Evolutionary conservation across 176 grass and related monocot species (phyloP).

Genomic region (Areca catechu): DNA sequence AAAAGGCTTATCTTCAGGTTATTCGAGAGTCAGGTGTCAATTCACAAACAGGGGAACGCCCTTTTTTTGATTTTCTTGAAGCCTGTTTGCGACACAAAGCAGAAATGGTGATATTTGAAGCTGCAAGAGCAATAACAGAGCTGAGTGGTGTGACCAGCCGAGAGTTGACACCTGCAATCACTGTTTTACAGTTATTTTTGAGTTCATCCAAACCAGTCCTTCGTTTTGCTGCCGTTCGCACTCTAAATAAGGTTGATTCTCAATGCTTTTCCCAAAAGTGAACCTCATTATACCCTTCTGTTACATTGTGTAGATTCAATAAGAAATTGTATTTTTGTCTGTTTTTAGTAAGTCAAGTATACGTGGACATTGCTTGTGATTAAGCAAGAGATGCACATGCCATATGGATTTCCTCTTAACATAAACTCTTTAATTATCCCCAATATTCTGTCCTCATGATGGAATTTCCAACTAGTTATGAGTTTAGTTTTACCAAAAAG

Average conservation of each 20-base stretch:
- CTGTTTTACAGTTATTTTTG: constrained; percentile 93
- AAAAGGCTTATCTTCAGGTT: constrained; percentile 39
- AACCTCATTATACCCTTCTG: too few species aligned
- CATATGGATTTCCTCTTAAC: too few species aligned
- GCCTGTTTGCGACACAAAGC: constrained; percentile 89
- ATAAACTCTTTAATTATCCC: too few species aligned
- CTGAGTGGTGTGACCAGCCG: constrained; percentile 85
- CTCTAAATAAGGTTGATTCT: constrained; percentile 72
- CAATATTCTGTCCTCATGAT: too few species aligned
- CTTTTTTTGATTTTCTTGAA: constrained; percentile 95
- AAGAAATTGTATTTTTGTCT: too few species aligned
- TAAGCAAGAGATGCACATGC: too few species aligned
- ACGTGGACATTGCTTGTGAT: too few species aligned
- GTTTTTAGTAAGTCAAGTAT: too few species aligned
- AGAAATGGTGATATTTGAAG: constrained; percentile 98
- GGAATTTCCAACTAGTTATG: too few species aligned
- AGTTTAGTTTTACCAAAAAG: too few species aligned
- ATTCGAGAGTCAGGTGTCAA: constrained; percentile 68
- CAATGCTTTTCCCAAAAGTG: too few species aligned
- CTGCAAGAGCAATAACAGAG: constrained; percentile 95
- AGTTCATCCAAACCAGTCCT: constrained; percentile 99
- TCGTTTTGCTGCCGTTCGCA: constrained; percentile 88
- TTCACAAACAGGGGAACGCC: constrained; percentile 77
- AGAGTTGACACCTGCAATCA: constrained; percentile 95
- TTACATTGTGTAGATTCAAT: too few species aligned